These are phyloP conservation scores for Penicillium silybi DNA, from an alignment of 495 filamentous ascomycete genomes.

Conservation along the genomic window DNA sequence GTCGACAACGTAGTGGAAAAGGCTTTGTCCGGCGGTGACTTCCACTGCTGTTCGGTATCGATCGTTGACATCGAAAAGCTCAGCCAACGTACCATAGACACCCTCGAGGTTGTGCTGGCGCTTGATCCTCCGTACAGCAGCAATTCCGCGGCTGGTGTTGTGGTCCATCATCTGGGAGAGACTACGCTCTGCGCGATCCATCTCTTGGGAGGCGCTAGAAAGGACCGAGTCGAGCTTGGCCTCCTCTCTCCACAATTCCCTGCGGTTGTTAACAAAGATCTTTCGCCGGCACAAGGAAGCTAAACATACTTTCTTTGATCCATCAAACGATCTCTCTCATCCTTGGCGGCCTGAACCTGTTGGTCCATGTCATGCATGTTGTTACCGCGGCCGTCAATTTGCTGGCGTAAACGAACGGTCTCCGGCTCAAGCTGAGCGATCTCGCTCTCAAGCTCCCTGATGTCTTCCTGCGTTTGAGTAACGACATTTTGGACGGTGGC, in stretches of 20 bases:
- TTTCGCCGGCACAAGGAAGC: background rate
- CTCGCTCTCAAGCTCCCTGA: constrained; percentile 64
- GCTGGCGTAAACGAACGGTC: constrained; percentile 63
- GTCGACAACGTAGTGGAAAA: constrained; percentile 97
- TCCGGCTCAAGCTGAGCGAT: constrained; percentile 70
- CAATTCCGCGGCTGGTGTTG: constrained; percentile 77
- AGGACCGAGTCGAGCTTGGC: constrained; percentile 76
- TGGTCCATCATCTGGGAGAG: constrained; percentile 86
- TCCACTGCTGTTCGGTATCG: constrained; percentile 86
- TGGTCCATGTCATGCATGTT: constrained; percentile 66
- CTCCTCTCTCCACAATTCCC: constrained; percentile 83
- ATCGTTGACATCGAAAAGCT: constrained; percentile 82
- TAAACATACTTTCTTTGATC: constrained; percentile 76
- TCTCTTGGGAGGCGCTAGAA: constrained; percentile 67
- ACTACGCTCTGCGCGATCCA: constrained; percentile 67
- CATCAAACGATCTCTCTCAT: constrained; percentile 70
- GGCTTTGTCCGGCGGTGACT: constrained; percentile 83
- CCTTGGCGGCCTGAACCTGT: constrained; percentile 73
- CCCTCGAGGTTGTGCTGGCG: constrained; percentile 71
- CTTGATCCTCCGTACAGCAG: constrained; percentile 75
- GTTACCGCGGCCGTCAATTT: constrained; percentile 73
- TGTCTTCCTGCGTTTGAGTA: constrained; percentile 80
- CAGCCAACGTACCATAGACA: constrained; percentile 89
- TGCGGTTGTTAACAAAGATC: constrained; percentile 20
- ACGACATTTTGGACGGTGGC: constrained; percentile 76